These are phyloP conservation scores for Fusarium agapanthi DNA, from an alignment of 2,329 filamentous ascomycete genomes.

Conservation along the genomic window DNA sequence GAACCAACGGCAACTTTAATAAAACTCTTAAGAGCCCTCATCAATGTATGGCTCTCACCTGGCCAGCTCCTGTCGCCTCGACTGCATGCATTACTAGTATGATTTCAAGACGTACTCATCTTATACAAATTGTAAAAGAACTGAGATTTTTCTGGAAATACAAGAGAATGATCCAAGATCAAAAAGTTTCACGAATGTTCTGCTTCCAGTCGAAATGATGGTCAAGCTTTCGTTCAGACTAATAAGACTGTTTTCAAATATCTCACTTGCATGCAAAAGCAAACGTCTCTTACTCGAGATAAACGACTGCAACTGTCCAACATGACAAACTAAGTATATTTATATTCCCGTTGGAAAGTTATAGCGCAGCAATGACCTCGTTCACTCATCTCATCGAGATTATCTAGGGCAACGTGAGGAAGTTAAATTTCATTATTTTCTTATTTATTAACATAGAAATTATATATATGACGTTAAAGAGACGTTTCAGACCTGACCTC, in stretches of 20 bases:
- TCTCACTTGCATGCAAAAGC: background rate
- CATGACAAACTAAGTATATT: background rate
- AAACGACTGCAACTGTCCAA: background rate
- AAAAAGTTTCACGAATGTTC: rapidly evolving
- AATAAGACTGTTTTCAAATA: background rate
- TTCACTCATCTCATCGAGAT: background rate
- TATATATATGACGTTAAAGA: background rate
- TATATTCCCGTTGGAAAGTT: background rate
- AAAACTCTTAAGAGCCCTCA: too few species aligned
- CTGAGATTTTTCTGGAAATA: too few species aligned
- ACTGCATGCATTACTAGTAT: rapidly evolving
- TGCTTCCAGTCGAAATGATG: background rate
- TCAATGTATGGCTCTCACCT: background rate
- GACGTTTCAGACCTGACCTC: conserved; percentile 5
- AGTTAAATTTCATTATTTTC: background rate
- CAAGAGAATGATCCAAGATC: background rate
- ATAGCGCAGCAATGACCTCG: background rate
- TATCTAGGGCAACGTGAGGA: background rate
- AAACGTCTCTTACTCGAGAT: background rate
- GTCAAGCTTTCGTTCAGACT: background rate
- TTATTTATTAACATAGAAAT: conserved; percentile 2
- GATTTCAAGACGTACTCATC: background rate
- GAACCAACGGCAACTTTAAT: rapidly evolving
- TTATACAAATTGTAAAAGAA: too few species aligned
- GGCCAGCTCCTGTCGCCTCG: too few species aligned